These are phyloP conservation scores for Hyphodiscus hymeniophilus DNA, from an alignment of 495 filamentous ascomycete species.

Conservation along the genomic window DNA sequence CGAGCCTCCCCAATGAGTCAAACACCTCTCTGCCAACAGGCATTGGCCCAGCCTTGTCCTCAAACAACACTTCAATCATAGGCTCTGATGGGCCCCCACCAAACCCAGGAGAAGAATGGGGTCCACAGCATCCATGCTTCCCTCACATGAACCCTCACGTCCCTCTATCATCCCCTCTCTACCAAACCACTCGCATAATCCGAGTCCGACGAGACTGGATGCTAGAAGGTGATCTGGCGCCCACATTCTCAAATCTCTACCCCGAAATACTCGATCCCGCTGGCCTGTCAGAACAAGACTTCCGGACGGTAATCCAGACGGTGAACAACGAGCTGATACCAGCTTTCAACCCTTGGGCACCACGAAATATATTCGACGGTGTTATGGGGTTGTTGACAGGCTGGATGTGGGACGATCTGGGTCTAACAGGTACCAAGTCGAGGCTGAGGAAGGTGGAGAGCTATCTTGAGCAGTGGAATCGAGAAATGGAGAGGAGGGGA, in stretches of 20 bases:
- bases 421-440: conserved; percentile 62
- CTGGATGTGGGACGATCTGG: conserved; percentile 91
- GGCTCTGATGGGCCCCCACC: conserved; percentile 32
- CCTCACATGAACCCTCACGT: conserved; percentile 92
- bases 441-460: conserved; percentile 56
- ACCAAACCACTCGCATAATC: conserved; percentile 75
- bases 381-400: conserved; percentile 71
- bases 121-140: conserved; percentile 82
- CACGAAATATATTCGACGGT: conserved; percentile 67
- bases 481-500: conserved; percentile 45
- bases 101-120: conserved; percentile 54
- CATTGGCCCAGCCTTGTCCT: conserved; percentile 41
- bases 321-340: conserved; percentile 65
- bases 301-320: conserved; percentile 66
- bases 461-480: conserved; percentile 79
- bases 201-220: conserved; percentile 89
- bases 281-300: conserved; percentile 68
- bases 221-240: conserved; percentile 80
- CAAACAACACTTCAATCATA: conserved; percentile 43
- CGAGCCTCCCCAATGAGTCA: conserved; percentile 25
- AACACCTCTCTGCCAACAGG: conserved; percentile 30
- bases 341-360: conserved; percentile 64
- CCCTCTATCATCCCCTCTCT: conserved; percentile 63
- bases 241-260: conserved; percentile 87
- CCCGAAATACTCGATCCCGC: conserved; percentile 89